A percentile compares a stretch with the other conserved stretches of the same genome.
Evolutionary conservation across 805 yeast species (phyloP).

Genomic region (Sugiyamaella chiloensis): DNA sequence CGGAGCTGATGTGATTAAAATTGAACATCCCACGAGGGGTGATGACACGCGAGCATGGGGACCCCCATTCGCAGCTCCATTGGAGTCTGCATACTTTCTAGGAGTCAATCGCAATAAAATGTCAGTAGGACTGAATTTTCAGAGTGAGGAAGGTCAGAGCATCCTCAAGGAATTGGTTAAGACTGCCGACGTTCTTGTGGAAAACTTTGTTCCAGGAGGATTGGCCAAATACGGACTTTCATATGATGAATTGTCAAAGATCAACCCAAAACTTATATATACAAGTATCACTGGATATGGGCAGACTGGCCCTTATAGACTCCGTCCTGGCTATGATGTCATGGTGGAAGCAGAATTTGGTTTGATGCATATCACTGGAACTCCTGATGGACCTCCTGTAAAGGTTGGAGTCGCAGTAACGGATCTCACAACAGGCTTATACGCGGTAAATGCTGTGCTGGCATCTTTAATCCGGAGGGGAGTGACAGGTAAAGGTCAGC

Average conservation of each 20-base stretch:
- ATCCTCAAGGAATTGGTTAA: conserved; percentile 31
- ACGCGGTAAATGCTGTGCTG: conserved; percentile 37
- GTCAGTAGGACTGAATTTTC: conserved; percentile 38
- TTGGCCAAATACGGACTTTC: conserved; percentile 37
- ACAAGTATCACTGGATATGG: conserved; percentile 43
- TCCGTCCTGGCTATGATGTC: conserved; percentile 43
- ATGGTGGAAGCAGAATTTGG: conserved; percentile 47
- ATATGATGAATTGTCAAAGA: conserved; percentile 28
- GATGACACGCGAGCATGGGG: conserved; percentile 46
- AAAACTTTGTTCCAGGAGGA: conserved; percentile 40
- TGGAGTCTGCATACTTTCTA: conserved; percentile 39
- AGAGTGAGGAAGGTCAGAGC: conserved; percentile 33
- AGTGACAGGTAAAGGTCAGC: conserved; percentile 34
- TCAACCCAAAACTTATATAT: conserved; percentile 35
- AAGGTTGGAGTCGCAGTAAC: conserved; percentile 45
- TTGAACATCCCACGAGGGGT: conserved; percentile 42
- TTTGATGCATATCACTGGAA: conserved; percentile 43
- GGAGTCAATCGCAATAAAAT: conserved; percentile 39
- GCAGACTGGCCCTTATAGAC: conserved; percentile 39
- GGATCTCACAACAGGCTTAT: conserved; percentile 41
- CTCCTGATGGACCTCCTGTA: conserved; percentile 39
- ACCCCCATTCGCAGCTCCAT: conserved; percentile 38
- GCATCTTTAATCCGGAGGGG: conserved; percentile 37
- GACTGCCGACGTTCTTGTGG: conserved; percentile 38
- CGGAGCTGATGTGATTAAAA: conserved; percentile 42